Conservation (phyloP, 208 protist species). For the Angomonas deanei region DNA sequence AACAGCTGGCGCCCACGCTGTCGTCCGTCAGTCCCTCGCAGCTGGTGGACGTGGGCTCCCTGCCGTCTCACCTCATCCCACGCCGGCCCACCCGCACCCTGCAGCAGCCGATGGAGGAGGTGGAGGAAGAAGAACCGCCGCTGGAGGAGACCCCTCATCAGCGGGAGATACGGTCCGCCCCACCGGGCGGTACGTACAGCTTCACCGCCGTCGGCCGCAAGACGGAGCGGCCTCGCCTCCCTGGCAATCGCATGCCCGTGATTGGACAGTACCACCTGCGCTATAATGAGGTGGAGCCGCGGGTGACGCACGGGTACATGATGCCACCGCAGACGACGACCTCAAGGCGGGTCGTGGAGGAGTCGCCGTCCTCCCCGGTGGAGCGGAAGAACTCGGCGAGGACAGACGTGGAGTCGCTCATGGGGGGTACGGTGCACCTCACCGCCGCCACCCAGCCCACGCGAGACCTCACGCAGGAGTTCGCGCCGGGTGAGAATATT, state of each 20-base stretch:
- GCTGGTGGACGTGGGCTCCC: conserved; percentile 52
- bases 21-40: conserved; percentile 14
- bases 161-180: not conserved
- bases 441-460: not conserved
- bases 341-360: not conserved
- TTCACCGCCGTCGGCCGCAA: conserved; percentile 34
- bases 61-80: conserved; percentile 32
- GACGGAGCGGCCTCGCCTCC: conserved; percentile 9
- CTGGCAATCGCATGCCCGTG: conserved; percentile 45
- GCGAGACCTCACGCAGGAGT: not conserved
- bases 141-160: not conserved
- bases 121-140: not conserved
- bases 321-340: conserved; percentile 10
- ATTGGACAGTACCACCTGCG: conserved; percentile 68
- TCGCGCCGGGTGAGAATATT: conserved; percentile 22
- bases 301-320: conserved; percentile 67
- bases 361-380: not conserved
- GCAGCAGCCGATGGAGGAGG: not conserved
- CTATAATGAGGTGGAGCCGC: conserved; percentile 49
- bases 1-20: conserved; percentile 48
- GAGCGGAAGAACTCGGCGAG: not conserved
- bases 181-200: conserved; percentile 29
- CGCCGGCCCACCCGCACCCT: conserved; percentile 10
- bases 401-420: not conserved
- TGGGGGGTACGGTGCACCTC: conserved; percentile 1